These are phyloP conservation scores for Schizosaccharomyces lindneri DNA, from an alignment of 805 yeast species.

Conservation along the genomic window DNA sequence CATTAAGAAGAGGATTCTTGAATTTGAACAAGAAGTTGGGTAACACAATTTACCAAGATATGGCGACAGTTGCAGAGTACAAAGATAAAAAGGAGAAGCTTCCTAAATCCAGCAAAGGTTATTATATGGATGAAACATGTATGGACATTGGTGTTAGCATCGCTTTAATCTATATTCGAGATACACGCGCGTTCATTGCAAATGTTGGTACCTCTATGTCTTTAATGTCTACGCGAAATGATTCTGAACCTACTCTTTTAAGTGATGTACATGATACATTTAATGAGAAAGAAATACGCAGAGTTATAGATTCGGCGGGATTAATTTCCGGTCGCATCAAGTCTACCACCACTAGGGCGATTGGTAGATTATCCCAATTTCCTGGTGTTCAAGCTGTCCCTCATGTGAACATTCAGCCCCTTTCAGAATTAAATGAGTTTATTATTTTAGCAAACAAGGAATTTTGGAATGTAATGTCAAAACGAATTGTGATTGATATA, in stretches of 20 bases:
- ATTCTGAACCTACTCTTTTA: constrained; percentile 54
- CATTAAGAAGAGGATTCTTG: not conserved
- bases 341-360: constrained; percentile 65
- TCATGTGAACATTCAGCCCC: constrained; percentile 41
- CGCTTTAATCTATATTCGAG: constrained; percentile 56
- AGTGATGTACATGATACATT: constrained; percentile 73
- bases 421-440: constrained; percentile 23
- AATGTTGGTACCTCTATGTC: constrained; percentile 82
- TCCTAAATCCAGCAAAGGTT: not conserved
- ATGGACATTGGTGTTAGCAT: constrained; percentile 82
- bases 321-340: constrained; percentile 63
- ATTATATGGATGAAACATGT: not conserved
- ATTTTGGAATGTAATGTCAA: constrained; percentile 63
- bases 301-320: constrained; percentile 81
- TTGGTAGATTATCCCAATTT: constrained; percentile 63
- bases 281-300: constrained; percentile 40
- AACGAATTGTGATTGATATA: constrained; percentile 74
- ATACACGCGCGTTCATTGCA: constrained; percentile 47
- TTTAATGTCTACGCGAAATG: constrained; percentile 38
- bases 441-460: constrained; percentile 61
- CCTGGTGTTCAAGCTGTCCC: constrained; percentile 86
- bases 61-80: not conserved
- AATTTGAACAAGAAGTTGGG: not conserved
- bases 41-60: not conserved
- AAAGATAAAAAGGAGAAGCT: not conserved